These are phyloP conservation scores for Talaromyces islandicus DNA, from an alignment of 2,329 filamentous ascomycete genomes.

Conservation along the genomic window DNA sequence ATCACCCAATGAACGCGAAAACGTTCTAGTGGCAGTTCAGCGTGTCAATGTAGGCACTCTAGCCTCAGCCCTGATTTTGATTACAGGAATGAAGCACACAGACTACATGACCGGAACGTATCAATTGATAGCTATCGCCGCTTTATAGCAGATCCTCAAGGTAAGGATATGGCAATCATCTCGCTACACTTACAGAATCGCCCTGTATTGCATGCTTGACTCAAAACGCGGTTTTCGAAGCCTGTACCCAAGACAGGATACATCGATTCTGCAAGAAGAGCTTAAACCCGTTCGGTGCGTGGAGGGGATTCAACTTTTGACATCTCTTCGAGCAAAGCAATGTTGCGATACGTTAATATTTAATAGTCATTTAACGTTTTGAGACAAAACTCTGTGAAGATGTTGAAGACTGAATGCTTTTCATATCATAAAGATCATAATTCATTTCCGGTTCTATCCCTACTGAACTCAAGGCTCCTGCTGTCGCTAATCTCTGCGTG, in stretches of 20 bases:
- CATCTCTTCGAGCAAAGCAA: background rate
- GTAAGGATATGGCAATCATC: background rate
- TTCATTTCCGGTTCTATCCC: background rate
- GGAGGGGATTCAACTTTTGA: background rate
- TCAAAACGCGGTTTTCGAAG: background rate
- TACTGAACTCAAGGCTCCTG: background rate
- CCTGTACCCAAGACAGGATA: background rate
- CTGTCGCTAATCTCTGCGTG: background rate
- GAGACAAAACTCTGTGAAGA: too few relatives aligned
- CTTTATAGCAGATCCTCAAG: background rate
- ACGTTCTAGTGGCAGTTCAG: background rate
- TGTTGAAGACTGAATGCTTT: background rate
- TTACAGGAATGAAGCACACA: background rate
- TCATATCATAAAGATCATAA: background rate
- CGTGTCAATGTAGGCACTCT: slow-evolving; percentile 1
- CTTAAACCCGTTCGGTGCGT: background rate
- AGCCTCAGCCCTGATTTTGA: background rate
- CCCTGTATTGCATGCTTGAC: slow-evolving; percentile 1
- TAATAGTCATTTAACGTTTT: too few relatives aligned
- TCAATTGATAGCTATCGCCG: background rate
- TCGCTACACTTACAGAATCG: background rate
- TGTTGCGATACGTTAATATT: background rate
- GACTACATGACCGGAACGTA: background rate
- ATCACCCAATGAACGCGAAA: slow-evolving; percentile 3
- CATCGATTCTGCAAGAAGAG: background rate